Base-by-base conservation (phyloP, 257 asterid species). In the Nicotiana attenuata region DNA sequence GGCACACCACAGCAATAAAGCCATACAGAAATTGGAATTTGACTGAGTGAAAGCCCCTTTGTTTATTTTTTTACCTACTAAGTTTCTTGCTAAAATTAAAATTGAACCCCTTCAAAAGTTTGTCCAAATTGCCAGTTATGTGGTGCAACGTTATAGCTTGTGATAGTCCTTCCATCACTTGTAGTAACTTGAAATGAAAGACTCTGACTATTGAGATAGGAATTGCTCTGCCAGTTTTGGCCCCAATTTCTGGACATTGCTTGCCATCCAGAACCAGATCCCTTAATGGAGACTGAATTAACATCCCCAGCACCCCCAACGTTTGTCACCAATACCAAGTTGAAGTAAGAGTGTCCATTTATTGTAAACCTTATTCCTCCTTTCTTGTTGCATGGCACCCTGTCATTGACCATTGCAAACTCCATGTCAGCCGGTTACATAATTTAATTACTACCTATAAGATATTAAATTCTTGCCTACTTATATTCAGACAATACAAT, bases 181-280 rank as follows among this genome's bases (percentile, higher is more conserved):
- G 92, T 83, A 19, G 89, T 89, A 31, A 90, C 85, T 68, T 87
- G 92, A 71, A 71, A 45, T 45, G 60, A 71, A 71, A 71, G 78
- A 71, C 22, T 45, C 11, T 71, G 78, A 50, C 89, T 87, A 66
- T 82, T 86, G 61, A 91, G 81, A 78, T 88, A 41, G 2, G 87
- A 61, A 84, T 91, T 91, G 88, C 92, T 91, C 57, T 91, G 96
- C 96, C 92, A 91, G 22, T 91, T 91, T 38, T 91, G 92, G 50
- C 92, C 93, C 96, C 96, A 91, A 3, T 91, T 90, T n/a, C 95
- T 77, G 1, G 92, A 89, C 93, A 90, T 82, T 24, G 85, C 22
- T 78, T 89, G 93, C 93, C 92, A 89, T 5, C 91, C 92, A 4
- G 91, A 84, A 0, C 50, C 82, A 3, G 92, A 87, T 4, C 93